Evolutionary conservation across 2,329 filamentous ascomycete genomes (phyloP).

Genomic region (Cladosporium sp.): DNA sequence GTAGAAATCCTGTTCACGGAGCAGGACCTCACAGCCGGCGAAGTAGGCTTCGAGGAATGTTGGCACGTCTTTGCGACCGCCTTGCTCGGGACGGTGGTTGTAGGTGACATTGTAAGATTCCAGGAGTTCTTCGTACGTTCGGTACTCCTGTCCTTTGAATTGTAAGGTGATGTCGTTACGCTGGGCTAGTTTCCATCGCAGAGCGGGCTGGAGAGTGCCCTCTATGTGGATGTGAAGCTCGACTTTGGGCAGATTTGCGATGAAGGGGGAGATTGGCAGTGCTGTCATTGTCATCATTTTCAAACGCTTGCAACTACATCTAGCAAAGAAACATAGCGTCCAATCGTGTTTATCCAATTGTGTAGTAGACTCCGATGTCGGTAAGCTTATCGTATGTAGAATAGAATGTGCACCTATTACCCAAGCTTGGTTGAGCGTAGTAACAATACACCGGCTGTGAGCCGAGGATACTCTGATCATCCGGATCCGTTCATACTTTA

Average conservation of each 20-base stretch:
- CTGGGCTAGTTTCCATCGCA: background rate
- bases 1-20: background rate
- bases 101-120: background rate
- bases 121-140: background rate
- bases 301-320: too few relatives aligned
- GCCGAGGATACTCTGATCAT: too few relatives aligned
- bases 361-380: background rate
- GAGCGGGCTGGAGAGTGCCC: background rate
- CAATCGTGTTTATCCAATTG: too few relatives aligned
- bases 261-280: background rate
- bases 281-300: background rate
- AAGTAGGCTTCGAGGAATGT: slow-evolving; percentile 2
- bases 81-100: background rate
- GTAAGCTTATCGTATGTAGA: background rate
- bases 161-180: background rate
- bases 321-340: too few relatives aligned
- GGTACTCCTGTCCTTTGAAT: background rate
- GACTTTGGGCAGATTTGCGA: background rate
- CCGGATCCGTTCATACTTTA: too few relatives aligned
- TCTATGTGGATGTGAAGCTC: slow-evolving; percentile 2
- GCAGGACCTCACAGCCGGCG: background rate
- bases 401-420: background rate
- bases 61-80: background rate
- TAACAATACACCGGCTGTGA: too few relatives aligned
- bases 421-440: background rate